These are phyloP conservation scores for Coemansia sp. DNA, from an alignment of 192 early-diverging fungal species.

Conservation along the genomic window DNA sequence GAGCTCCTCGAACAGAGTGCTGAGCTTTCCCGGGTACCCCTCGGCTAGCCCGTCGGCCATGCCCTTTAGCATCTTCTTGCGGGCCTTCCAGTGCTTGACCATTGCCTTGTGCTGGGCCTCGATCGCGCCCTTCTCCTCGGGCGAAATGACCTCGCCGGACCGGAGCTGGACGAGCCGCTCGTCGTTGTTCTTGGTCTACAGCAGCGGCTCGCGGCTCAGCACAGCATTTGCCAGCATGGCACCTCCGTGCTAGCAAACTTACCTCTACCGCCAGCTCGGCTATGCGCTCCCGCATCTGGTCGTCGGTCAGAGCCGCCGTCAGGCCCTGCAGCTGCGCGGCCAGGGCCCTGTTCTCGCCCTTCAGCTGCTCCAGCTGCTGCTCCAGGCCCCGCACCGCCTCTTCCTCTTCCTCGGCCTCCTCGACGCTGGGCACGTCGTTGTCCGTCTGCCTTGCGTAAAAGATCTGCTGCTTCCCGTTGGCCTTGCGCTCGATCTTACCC, in stretches of 20 bases:
- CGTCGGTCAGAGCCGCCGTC: conserved; percentile 30
- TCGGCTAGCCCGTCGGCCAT: conserved; percentile 50
- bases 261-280: conserved; percentile 22
- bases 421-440: conserved; percentile 29
- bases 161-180: conserved; percentile 28
- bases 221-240: background rate
- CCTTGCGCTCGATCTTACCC: conserved; percentile 24
- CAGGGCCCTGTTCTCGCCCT: conserved; percentile 24
- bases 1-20: conserved; percentile 50
- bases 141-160: conserved; percentile 39
- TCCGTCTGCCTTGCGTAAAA: conserved; percentile 27
- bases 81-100: conserved; percentile 51
- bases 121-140: conserved; percentile 28
- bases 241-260: background rate
- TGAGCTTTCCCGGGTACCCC: conserved; percentile 48
- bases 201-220: no score
- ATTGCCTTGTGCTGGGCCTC: conserved; percentile 28
- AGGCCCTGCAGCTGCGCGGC: conserved; percentile 13
- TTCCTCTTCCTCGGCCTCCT: conserved; percentile 42
- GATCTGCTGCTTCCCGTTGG: conserved; percentile 42
- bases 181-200: conserved; percentile 24
- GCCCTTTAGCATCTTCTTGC: conserved; percentile 56
- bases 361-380: conserved; percentile 14
- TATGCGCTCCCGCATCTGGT: conserved; percentile 42
- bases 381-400: conserved; percentile 25